Evolutionary conservation across 2,329 filamentous ascomycete genomes (phyloP).

Genomic region (Penicillium sp.): DNA sequence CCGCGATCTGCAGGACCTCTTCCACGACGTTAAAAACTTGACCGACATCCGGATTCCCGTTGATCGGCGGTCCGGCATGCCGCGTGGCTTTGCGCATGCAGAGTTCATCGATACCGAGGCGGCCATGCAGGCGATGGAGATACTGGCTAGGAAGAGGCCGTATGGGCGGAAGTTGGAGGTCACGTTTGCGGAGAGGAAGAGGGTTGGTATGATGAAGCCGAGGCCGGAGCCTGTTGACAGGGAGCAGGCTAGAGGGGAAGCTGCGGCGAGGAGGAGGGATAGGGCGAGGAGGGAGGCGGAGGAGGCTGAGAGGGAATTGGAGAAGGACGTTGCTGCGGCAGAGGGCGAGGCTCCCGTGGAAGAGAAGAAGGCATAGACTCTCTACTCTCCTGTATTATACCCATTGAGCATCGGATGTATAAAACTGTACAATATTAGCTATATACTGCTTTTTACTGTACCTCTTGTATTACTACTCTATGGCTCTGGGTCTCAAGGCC

Average conservation of each 20-base stretch:
- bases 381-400: background rate
- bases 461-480: no score
- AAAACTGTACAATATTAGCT: slow-evolving; percentile 2
- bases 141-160: slow-evolving; percentile 60
- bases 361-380: background rate
- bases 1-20: slow-evolving; percentile 75
- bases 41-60: slow-evolving; percentile 79
- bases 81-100: slow-evolving; percentile 80
- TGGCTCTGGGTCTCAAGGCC: no score
- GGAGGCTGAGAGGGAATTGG: background rate
- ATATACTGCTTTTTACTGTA: no score
- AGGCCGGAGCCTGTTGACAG: background rate
- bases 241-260: background rate
- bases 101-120: slow-evolving; percentile 72
- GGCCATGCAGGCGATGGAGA: slow-evolving; percentile 62
- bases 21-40: slow-evolving; percentile 69
- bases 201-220: slow-evolving; percentile 8
- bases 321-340: background rate
- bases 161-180: slow-evolving; percentile 67
- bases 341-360: background rate
- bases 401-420: background rate
- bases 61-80: slow-evolving; percentile 77
- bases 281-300: slow-evolving; percentile 2
- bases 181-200: slow-evolving; percentile 57
- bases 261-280: background rate